A percentile compares a stretch with the other conserved stretches of the same genome.
Conservation (phyloP, 352 stramenopile genomes). For the Pythium inflatum region DNA sequence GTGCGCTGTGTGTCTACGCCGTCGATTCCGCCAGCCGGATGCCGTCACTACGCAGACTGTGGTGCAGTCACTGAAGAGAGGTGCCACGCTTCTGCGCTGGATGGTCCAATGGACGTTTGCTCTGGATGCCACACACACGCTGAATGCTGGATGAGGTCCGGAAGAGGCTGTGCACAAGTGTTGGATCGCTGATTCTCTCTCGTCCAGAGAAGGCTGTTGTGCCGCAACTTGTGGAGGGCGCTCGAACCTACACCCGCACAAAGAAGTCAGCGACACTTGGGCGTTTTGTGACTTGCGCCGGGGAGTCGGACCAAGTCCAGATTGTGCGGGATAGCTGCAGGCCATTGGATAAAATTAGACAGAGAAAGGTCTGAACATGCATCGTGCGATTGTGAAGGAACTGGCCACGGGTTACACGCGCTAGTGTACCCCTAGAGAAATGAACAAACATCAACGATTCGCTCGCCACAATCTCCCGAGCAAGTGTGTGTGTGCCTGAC, state of each 20-base stretch:
- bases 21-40: neutral
- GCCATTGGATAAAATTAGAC: conserved; percentile 6
- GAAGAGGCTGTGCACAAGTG: conserved; percentile 8
- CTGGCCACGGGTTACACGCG: conserved; percentile 5
- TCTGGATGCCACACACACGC: conserved; percentile 4
- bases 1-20: too few species aligned
- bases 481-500: too few species aligned
- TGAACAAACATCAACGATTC: too few species aligned
- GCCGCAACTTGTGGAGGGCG: too few species aligned
- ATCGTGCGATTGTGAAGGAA: conserved; percentile 17
- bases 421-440: too few species aligned
- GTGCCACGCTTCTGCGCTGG: conserved; percentile 11
- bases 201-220: too few species aligned
- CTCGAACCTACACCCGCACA: neutral
- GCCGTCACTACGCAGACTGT: neutral
- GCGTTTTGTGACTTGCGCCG: too few species aligned
- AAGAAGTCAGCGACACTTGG: neutral
- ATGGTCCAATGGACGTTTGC: neutral
- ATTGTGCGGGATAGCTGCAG: neutral
- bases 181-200: neutral
- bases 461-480: neutral
- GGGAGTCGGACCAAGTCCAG: neutral
- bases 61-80: conserved; percentile 9
- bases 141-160: conserved; percentile 16
- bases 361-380: conserved; percentile 7